Evolutionary conservation across 192 early-diverging fungal species (phyloP), one percentile per base, ranked within the genome.

Genomic region (Coemansia sp.): DNA sequence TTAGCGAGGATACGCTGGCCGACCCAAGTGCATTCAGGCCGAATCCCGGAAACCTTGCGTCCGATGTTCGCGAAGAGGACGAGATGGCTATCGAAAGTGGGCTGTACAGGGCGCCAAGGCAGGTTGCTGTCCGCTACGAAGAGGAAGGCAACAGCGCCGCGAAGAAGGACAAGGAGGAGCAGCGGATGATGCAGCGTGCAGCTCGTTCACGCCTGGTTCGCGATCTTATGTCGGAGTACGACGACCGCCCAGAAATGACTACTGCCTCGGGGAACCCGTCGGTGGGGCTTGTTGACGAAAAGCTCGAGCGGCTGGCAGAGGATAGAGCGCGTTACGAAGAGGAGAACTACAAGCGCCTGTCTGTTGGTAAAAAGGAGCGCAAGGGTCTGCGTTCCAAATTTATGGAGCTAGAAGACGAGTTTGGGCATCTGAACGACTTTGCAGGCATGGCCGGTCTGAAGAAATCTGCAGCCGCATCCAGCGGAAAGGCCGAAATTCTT

Each of bases 1-100:
- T 75, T 30, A 25, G 54, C 38, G 70, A 70, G 3, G 77, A 70
- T 27, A 58, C 68, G 66, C 64, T 82, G 28, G 81, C 82, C 4
- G 87, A 98, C 65, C 92, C 95, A n/a, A 76, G 94, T 59, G 84
- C 88, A 48, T 98, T 95, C 83, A 91, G 89, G 65, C 97, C 97
- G 3, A 96, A 95, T 73, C 91, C 92, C 20, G 71, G 57, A 33
- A 87, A 85, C 66, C 63, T 93, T 28, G 79, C 68, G 1, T 70
- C 67, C 3, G 68, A 82, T 48, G 48, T 72, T 0, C 57, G 72
- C 17, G 76, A 82, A 9, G 83, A 71, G 23, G 81, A 82, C 20
- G 66, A 72, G 19, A 9, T 29, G 20, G 59, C 68, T 15, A 28
- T 45, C 15, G 66, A 70, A 2, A 54, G 50, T 15, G 90, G 90